phyloP scores from a whole-genome alignment of 768 basidiomycete species.

The Tremella fuciformis region DNA sequence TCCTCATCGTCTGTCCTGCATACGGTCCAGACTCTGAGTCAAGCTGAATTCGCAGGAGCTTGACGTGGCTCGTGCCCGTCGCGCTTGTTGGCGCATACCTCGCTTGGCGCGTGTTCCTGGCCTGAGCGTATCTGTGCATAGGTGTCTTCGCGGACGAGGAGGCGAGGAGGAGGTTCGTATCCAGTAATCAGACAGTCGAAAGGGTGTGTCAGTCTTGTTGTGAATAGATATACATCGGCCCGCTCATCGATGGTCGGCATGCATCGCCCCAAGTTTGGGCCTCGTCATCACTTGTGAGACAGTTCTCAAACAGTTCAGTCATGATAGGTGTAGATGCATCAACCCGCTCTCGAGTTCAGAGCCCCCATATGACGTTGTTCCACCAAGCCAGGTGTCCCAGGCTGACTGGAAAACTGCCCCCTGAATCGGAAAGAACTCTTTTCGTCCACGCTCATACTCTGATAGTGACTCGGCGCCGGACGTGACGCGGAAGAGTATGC shows the following conservation, averaged over 20 bases:
- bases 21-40: not conserved
- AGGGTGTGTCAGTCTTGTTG: not conserved
- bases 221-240: no score
- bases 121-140: slow-evolving; percentile 22
- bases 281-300: no score
- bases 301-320: no score
- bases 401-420: slow-evolving; percentile 43
- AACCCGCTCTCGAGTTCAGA: slow-evolving; percentile 21
- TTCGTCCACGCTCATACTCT: slow-evolving; percentile 8
- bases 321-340: slow-evolving; percentile 1
- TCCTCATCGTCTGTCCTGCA: not conserved
- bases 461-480: slow-evolving; percentile 9
- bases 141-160: no score
- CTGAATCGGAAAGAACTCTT: slow-evolving; percentile 35
- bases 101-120: slow-evolving; percentile 72
- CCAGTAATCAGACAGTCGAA: not conserved
- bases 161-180: no score
- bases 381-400: slow-evolving; percentile 27
- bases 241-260: no score
- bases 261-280: no score
- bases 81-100: slow-evolving; percentile 78
- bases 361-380: slow-evolving; percentile 10
- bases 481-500: slow-evolving; percentile 11
- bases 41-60: not conserved
- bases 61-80: slow-evolving; percentile 73